Evolutionary conservation across 202 grass and related monocot species (phyloP), one percentile per base, ranked within the genome.

Genomic region (Schoenoplectus tabernaemontani): DNA sequence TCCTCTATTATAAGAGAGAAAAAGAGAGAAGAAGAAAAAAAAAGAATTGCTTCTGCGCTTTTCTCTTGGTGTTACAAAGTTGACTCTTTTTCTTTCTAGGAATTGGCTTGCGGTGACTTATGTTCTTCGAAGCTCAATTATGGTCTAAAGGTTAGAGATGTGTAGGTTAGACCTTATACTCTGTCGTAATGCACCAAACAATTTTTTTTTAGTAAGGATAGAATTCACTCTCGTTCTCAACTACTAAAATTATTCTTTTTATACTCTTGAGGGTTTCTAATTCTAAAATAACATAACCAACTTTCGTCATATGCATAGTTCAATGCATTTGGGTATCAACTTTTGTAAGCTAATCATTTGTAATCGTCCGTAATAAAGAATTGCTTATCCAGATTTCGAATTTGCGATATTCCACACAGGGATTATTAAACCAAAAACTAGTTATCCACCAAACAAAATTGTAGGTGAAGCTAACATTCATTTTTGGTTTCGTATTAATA

Each of bases 371-470:
- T 28, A 28, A 28, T 28, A 28, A 28, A 28, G 28, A 28, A 28
- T 28, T 28, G 28, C 28, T 28, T 28, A 28, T 28, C 28, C 28
- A 28, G 28, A 28, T 28, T 28, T 28, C 28, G 28, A 28, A 28
- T 28, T 28, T 28, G 28, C 28, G 28, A 28, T 28, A 28, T 28
- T 28, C 28, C 28, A 28, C 28, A 28, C 28, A 28, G 28, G 28
- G 28, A 28, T 28, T 28, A 28, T 28, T 28, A 28, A 28, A 28
- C 28, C 28, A 28, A 28, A 28, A 28, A 28, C 28, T 28, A 28
- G 30, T 63, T 47, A 50, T 53, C 15, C 24, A 65, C 78, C 78
- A 48, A 63, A 60, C 78, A 65, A 80, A 46, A 80, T 80, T 80
- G 57, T 48, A 10, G 58, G 19, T 80, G 59, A 80, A 64, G 78